phyloP scores from a whole-genome alignment of 2,329 filamentous ascomycete genomes.

The Stagonosporopsis vannaccii region DNA sequence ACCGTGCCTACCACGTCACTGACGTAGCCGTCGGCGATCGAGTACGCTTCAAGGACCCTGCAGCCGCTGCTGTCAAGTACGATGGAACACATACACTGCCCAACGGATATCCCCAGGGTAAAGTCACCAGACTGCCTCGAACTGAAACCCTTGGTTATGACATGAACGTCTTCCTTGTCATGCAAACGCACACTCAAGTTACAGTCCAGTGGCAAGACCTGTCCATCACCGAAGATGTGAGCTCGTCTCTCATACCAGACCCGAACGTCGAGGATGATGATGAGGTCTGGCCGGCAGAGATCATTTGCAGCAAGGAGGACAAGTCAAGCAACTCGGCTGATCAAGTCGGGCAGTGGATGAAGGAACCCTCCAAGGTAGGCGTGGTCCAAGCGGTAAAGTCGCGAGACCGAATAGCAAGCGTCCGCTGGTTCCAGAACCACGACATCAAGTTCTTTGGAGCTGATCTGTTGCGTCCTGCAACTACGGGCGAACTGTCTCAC shows the following conservation, averaged over 20 bases:
- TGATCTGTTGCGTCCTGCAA: slow-evolving; percentile 53
- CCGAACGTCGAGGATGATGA: slow-evolving; percentile 63
- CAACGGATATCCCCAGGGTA: slow-evolving; percentile 49
- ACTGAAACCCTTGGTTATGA: slow-evolving; percentile 63
- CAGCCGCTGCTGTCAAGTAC: slow-evolving; percentile 61
- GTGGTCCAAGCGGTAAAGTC: slow-evolving; percentile 65
- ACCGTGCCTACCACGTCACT: slow-evolving; percentile 44
- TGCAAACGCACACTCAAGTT: slow-evolving; percentile 58
- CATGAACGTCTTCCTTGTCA: slow-evolving; percentile 64
- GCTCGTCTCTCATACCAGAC: slow-evolving; percentile 58
- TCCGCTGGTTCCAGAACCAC: slow-evolving; percentile 60
- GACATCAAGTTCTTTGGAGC: slow-evolving; percentile 42
- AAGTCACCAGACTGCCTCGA: slow-evolving; percentile 54
- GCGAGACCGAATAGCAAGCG: slow-evolving; percentile 62
- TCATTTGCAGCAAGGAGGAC: slow-evolving; percentile 57
- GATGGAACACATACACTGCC: slow-evolving; percentile 41
- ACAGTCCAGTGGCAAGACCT: slow-evolving; percentile 67
- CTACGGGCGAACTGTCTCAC: slow-evolving; percentile 53
- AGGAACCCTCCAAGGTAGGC: slow-evolving; percentile 59
- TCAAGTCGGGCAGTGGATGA: slow-evolving; percentile 39
- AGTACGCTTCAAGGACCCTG: slow-evolving; percentile 64
- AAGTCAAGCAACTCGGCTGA: slow-evolving; percentile 11
- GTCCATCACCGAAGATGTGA: slow-evolving; percentile 56
- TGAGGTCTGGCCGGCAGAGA: slow-evolving; percentile 64
- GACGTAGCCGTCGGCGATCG: slow-evolving; percentile 55